Base-by-base conservation (phyloP, 495 filamentous ascomycete species). In the Penicillium turbatum region DNA sequence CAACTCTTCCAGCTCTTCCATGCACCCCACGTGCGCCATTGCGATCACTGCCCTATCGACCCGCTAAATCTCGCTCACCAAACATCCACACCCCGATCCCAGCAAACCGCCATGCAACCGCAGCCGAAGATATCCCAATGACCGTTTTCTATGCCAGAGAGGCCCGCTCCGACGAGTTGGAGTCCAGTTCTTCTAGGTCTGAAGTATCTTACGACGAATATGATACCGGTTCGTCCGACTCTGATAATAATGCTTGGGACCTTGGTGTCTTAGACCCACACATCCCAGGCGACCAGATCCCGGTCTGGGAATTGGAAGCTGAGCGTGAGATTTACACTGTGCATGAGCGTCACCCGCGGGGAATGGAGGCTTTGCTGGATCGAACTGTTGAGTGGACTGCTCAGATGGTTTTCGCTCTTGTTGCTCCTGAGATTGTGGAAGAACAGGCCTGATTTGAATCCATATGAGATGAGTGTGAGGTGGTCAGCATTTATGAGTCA, bases 311-410 rank as follows among this genome's bases (percentile, higher is more conserved):
- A 39, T 26, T 38, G 12, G 41, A 56, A 11, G 31, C 53, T 2
- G 34, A 56, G 16, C 30, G 38, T 27, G 32, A 31, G 3, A 41
- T 56, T 6, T 49, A 37, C 30, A 1, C 0, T 5, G 5, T 37
- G 1, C 8, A 49, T 5, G 9, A 11, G 3, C 16, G 2, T 24
- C 21, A 24, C 2, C 21, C 21, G 21, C 21, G 21, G 21, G 21
- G 21, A 24, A 4, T 24, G 21, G 12, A 24, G 6, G 42, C 15
- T 10, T 54, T 35, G 49, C 15, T 57, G 19, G 55, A 57, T 10
- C n/a, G 35, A 5, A n/a, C 48, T 2, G 29, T 57, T 29, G 49
- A 54, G 6, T 48, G 50, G 55, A 37, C 44, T 17, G 50, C 38
- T 1, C 49, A 34, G 5, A 16, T 17, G 1, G 19, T 51, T 6